A percentile compares a stretch with the other conserved stretches of the same genome.
Evolutionary conservation across 2,329 filamentous ascomycete species (phyloP).

Genomic region (Leptoxyphium fumago): DNA sequence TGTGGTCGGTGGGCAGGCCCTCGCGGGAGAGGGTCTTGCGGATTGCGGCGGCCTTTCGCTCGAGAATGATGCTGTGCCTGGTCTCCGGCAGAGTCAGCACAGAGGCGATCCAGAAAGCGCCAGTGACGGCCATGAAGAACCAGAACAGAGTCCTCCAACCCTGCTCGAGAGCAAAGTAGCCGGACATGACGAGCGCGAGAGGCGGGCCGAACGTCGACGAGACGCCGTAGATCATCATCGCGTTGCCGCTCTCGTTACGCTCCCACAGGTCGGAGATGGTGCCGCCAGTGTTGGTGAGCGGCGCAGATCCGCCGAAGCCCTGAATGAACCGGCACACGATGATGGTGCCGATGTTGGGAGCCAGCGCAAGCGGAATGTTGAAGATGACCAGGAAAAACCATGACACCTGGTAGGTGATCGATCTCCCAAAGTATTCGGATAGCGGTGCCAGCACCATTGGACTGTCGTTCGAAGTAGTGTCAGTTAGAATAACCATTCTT

Average conservation of each 20-base stretch:
- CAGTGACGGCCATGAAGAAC: conserved; percentile 47
- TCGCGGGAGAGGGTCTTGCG: conserved; percentile 35
- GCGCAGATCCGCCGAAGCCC: conserved; percentile 28
- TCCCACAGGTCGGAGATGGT: conserved; percentile 33
- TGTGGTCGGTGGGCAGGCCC: conserved; percentile 36
- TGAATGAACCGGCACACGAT: conserved; percentile 32
- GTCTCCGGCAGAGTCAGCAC: conserved; percentile 41
- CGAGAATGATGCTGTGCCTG: conserved; percentile 42
- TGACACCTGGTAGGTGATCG: conserved; percentile 22
- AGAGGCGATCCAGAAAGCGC: conserved; percentile 42
- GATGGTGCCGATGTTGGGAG: conserved; percentile 29
- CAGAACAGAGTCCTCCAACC: conserved; percentile 56
- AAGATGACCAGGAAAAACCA: conserved; percentile 24
- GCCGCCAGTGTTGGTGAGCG: conserved; percentile 32
- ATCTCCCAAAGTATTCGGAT: conserved; percentile 43
- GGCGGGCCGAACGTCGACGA: conserved; percentile 53
- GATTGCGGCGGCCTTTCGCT: conserved; percentile 36
- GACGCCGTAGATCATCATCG: conserved; percentile 50
- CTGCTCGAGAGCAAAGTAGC: conserved; percentile 46
- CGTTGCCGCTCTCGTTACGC: conserved; percentile 29
- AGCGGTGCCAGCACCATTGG: conserved; percentile 49
- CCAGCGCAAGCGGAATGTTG: conserved; percentile 27
- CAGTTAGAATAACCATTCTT: too few species aligned
- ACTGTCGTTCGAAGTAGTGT: not conserved
- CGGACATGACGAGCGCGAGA: conserved; percentile 46